These are phyloP conservation scores for Lithospermum erythrorhizon DNA, from an alignment of 257 asterid genomes.

Conservation along the genomic window DNA sequence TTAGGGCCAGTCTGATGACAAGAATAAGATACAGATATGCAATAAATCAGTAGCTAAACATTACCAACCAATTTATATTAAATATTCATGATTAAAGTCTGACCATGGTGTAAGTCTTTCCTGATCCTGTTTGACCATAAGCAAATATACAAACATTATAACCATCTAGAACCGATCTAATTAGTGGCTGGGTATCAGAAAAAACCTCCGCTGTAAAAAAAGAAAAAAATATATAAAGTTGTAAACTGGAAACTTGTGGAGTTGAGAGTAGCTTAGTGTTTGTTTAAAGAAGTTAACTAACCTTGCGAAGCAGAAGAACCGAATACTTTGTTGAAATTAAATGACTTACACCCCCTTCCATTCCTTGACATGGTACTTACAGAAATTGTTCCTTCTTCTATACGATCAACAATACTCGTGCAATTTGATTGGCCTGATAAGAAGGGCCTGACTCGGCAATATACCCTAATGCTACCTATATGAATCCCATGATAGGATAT, in stretches of 20 bases:
- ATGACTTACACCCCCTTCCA: constrained; percentile 64
- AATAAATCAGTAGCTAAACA: too few relatives aligned
- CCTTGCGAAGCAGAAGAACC: constrained; percentile 93
- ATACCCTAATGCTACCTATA: constrained; percentile 92
- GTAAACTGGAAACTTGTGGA: constrained; percentile 1
- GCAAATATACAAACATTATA: constrained; percentile 95
- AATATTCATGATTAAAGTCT: constrained; percentile 10
- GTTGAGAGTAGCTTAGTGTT: too few relatives aligned
- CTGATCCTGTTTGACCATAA: constrained; percentile 99
- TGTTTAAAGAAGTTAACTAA: constrained; percentile 16
- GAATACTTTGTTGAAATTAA: constrained; percentile 85
- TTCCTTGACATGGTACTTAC: constrained; percentile 48
- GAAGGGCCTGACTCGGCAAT: constrained; percentile 95
- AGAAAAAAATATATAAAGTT: constrained; percentile 11
- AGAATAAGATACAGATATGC: background rate
- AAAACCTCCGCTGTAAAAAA: constrained; percentile 68
- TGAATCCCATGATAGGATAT: constrained; percentile 3
- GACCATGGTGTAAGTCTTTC: constrained; percentile 95
- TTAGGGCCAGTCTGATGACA: constrained; percentile 75
- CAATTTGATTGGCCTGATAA: constrained; percentile 42
- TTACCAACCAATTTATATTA: too few relatives aligned
- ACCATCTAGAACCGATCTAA: constrained; percentile 96
- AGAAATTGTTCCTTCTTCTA: constrained; percentile 78
- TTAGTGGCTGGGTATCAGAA: constrained; percentile 75
- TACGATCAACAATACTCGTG: constrained; percentile 58